Evolutionary conservation across 352 stramenopile species (phyloP).

Genomic region (Phytophthora multivora): DNA sequence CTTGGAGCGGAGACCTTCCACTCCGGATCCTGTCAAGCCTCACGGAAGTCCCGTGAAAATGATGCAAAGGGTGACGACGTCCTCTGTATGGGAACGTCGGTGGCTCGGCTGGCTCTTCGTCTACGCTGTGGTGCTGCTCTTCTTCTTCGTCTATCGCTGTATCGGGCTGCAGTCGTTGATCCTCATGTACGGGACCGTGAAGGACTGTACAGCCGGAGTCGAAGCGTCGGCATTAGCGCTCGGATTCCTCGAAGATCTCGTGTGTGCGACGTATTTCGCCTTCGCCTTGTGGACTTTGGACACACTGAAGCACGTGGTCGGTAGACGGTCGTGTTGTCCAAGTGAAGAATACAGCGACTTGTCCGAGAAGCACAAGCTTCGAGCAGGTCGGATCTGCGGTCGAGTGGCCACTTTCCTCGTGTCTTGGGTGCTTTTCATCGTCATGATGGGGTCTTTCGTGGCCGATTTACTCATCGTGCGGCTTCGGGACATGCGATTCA

Average conservation of each 20-base stretch:
- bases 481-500: conserved; percentile 45
- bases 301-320: conserved; percentile 3
- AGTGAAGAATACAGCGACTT: background rate
- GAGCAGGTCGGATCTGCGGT: background rate
- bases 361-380: background rate
- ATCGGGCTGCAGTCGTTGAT: conserved; percentile 33
- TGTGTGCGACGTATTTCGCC: conserved; percentile 31
- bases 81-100: conserved; percentile 8
- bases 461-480: conserved; percentile 47
- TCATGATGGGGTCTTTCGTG: conserved; percentile 29
- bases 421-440: conserved; percentile 35
- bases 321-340: background rate
- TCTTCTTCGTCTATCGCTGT: conserved; percentile 41
- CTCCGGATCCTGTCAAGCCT: conserved; percentile 3
- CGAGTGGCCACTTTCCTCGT: conserved; percentile 37
- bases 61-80: conserved; percentile 1
- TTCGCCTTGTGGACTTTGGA: conserved; percentile 10
- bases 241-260: conserved; percentile 50
- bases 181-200: conserved; percentile 24
- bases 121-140: conserved; percentile 30
- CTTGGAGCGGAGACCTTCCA: conserved; percentile 10
- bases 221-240: conserved; percentile 24
- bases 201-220: conserved; percentile 26
- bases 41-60: background rate
- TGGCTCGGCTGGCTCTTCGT: conserved; percentile 49